Evolutionary conservation across 208 protist genomes (phyloP).

Genomic region (Willaertia magna): DNA sequence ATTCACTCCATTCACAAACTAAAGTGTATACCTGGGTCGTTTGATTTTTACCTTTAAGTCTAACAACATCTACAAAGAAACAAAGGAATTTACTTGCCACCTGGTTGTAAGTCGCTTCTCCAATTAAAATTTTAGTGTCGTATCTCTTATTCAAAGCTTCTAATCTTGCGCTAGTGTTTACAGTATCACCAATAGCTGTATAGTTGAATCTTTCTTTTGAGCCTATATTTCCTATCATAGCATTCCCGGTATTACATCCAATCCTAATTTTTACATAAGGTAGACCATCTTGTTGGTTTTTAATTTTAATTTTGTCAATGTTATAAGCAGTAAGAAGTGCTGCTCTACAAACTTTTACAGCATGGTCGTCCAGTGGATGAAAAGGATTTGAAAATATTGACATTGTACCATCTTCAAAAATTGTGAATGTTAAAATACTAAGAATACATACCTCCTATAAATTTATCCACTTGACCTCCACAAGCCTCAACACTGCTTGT

Average conservation of each 20-base stretch:
- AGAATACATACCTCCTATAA: background rate
- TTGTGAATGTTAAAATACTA: no score
- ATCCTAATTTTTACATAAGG: background rate
- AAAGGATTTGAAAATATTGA: background rate
- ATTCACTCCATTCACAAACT: background rate
- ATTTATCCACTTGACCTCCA: slow-evolving; percentile 3
- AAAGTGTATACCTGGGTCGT: background rate
- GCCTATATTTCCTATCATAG: slow-evolving; percentile 15
- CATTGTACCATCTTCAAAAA: background rate
- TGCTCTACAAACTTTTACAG: background rate
- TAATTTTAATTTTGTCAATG: background rate
- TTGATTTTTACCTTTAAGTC: background rate
- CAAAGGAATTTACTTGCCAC: background rate
- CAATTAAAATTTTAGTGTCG: background rate
- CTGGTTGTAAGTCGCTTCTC: background rate
- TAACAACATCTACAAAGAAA: background rate
- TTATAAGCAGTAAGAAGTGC: background rate
- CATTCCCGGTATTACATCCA: background rate
- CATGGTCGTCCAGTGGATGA: background rate
- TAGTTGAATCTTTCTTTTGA: slow-evolving; percentile 11
- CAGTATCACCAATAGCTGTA: slow-evolving; percentile 6
- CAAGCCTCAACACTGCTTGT: background rate
- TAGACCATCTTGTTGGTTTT: background rate
- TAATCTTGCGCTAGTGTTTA: background rate
- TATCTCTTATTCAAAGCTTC: background rate